A percentile compares a stretch with the other conserved stretches of the same genome.
phyloP scores from a whole-genome alignment of 768 basidiomycete species.

The Lyophyllum atratum region DNA sequence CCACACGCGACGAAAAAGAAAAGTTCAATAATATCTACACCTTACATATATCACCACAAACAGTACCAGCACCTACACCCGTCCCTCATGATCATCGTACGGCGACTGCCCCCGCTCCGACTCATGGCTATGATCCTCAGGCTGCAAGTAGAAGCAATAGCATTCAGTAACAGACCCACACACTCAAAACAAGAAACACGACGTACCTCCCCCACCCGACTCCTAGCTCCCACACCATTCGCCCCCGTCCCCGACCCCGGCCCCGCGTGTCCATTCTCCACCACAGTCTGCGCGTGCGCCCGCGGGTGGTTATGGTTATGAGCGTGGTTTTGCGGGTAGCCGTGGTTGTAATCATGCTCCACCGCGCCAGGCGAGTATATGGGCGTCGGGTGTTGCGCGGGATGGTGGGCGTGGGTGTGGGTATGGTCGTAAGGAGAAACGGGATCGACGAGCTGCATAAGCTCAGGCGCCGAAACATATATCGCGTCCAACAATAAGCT shows the following conservation, averaged over 20 bases:
- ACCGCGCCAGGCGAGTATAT: not conserved
- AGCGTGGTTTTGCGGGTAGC: not conserved
- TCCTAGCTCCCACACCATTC: not conserved
- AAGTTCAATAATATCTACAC: not conserved
- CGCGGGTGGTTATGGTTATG: not conserved
- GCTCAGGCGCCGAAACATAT: slow-evolving; percentile 15
- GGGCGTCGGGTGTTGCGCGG: not conserved
- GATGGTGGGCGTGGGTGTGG: not conserved
- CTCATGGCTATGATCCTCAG: not conserved
- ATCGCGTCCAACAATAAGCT: slow-evolving; percentile 43
- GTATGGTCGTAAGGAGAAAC: not conserved
- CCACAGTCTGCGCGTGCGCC: not conserved
- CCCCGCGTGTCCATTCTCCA: not conserved
- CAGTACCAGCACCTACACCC: not conserved
- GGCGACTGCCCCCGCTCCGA: not conserved
- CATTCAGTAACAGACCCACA: not conserved
- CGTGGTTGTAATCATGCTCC: not conserved
- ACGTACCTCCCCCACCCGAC: not conserved
- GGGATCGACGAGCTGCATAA: slow-evolving; percentile 13
- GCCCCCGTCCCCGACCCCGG: too few relatives aligned
- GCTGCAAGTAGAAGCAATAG: not conserved
- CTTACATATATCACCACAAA: not conserved
- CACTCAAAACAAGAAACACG: not conserved
- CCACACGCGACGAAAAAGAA: not conserved
- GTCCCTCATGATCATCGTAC: not conserved